phyloP scores from a whole-genome alignment of 75 land plant genomes.

The Picea sitchensis region DNA sequence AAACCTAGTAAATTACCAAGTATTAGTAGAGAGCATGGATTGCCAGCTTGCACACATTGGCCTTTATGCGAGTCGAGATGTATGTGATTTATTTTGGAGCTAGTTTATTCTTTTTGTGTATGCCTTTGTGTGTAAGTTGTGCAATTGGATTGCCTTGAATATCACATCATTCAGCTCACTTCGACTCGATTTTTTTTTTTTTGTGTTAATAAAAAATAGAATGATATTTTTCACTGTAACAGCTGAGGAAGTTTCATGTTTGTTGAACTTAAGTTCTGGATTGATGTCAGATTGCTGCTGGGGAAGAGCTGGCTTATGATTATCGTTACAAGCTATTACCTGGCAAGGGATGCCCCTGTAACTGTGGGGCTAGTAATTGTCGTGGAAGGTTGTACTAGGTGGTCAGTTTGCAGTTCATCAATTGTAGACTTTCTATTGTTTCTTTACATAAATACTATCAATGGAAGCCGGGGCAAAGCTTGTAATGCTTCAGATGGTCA shows the following conservation, averaged over 20 bases:
- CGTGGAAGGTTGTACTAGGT: slow-evolving; percentile 63
- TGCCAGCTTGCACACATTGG: slow-evolving; percentile 95
- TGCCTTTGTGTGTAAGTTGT: not conserved
- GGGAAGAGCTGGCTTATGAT: slow-evolving; percentile 89
- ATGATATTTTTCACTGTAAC: not conserved
- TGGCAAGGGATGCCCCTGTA: slow-evolving; percentile 72
- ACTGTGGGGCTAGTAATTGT: slow-evolving; percentile 78
- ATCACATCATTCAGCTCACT: not conserved
- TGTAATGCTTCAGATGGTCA: not conserved
- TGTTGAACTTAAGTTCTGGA: not conserved
- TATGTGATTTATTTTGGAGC: slow-evolving; percentile 30
- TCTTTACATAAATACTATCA: not conserved
- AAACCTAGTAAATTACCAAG: slow-evolving; percentile 82
- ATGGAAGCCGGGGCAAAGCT: not conserved
- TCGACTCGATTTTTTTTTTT: not conserved
- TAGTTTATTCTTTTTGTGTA: not conserved
- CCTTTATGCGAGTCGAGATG: slow-evolving; percentile 89
- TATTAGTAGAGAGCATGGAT: slow-evolving; percentile 98
- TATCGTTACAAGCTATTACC: slow-evolving; percentile 60
- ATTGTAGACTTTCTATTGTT: slow-evolving; percentile 1
- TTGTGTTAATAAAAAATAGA: not conserved
- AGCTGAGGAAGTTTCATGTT: slow-evolving; percentile 2
- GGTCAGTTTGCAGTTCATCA: not conserved
- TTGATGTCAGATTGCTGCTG: slow-evolving; percentile 59
- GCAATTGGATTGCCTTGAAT: not conserved